phyloP scores from a whole-genome alignment of 129 eudicot species.

The Pulicaria dysenterica region DNA sequence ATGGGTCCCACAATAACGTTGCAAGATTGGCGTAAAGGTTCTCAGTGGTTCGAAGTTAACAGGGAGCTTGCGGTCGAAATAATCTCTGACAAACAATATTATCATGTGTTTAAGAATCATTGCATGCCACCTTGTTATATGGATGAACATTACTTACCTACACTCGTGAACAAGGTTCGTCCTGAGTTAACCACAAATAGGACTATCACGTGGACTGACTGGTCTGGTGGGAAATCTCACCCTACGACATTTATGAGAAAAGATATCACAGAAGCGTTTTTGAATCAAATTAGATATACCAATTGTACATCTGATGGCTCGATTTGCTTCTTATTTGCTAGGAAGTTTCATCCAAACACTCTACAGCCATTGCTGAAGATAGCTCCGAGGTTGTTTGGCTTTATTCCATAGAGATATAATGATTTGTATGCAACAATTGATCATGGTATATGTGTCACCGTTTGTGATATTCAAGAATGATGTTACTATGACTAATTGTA shows the following conservation, averaged over 20 bases:
- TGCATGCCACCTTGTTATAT: conserved; percentile 92
- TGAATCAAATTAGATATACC: conserved; percentile 41
- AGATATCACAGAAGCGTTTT: conserved; percentile 50
- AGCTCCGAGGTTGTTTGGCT: conserved; percentile 51
- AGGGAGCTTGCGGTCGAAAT: conserved; percentile 61
- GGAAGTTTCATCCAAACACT: conserved; percentile 86
- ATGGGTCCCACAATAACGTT: conserved; percentile 70
- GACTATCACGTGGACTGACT: conserved; percentile 85
- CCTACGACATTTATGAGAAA: conserved; percentile 51
- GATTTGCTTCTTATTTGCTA: conserved; percentile 77
- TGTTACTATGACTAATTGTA: neutral
- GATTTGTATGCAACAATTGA: neutral
- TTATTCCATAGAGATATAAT: conserved; percentile 28
- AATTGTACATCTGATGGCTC: conserved; percentile 60
- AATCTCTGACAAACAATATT: conserved; percentile 59
- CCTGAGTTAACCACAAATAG: conserved; percentile 59
- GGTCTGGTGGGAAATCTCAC: conserved; percentile 82
- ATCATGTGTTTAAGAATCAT: conserved; percentile 51
- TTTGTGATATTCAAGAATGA: neutral
- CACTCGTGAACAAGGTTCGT: conserved; percentile 59
- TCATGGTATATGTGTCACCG: neutral
- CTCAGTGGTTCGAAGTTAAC: conserved; percentile 87
- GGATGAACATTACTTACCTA: conserved; percentile 95
- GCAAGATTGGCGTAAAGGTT: conserved; percentile 89
- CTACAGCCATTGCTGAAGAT: conserved; percentile 66